Base-by-base conservation (phyloP, 495 filamentous ascomycete species). In the Penicillium canariense region DNA sequence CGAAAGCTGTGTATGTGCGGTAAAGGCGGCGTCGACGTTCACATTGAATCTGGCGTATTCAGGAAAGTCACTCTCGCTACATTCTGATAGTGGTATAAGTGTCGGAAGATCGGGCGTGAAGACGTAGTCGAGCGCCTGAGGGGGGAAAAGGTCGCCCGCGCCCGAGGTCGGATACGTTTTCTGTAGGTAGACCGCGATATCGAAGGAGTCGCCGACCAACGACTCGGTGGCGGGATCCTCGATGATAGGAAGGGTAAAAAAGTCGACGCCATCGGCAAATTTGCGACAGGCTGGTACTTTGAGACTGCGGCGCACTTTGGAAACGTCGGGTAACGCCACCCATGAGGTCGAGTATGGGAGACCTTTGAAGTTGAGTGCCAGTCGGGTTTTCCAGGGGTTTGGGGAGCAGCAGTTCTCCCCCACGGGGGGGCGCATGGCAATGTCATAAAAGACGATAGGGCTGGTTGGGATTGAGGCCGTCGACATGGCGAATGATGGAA, bases 351-450 rank as follows among this genome's bases (percentile, higher is more conserved):
- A 49, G 72, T 79, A 83, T 2, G 75, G 67, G 4, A 75, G 26
- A 26, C 35, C n/a, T 57, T 84, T 86, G 78, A 83, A 83, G 69
- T 97, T 85, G 28, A 87, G 78, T 0, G 84, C 81, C 14, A 68
- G 62, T 3, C 84, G 81, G 35, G 71, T 50, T 62, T 87, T 87
- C 78, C 80, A 85, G 3, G 84, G 83, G 62, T 87, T 87, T 4
- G 77, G 77, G 0, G 77, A 63, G 54, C 59, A 58, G 52, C 25
- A 47, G 60, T 39, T 73, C 26, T 72, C 65, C 9, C 62, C 60
- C 3, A 64, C 53, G 46, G 81, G 73, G 7, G 68, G 66, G 1
- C 57, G 42, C 6, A 71, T 69, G 46, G 75, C 73, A 60, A 86
- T 83, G 71, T 87, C 83, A 67, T 85, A 87, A 59, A 83, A 75